Base-by-base conservation (phyloP, 306 rosid genomes). In the Trifolium subterraneum region DNA sequence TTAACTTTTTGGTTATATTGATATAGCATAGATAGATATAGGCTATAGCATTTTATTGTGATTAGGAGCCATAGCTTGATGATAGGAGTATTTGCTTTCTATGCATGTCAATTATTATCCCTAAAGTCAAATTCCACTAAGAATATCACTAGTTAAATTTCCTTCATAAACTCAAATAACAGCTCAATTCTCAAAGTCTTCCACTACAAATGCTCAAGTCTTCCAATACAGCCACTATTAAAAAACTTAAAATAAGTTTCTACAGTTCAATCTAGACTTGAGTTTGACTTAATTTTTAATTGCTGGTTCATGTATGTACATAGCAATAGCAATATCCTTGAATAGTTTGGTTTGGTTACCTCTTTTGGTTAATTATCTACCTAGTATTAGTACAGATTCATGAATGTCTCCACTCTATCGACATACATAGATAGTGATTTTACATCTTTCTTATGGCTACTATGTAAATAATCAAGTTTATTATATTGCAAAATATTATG, bases 81-180 rank as follows among this genome's bases (percentile, higher is more conserved):
- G 69, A 64, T 31, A 22, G 25, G 25, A 22, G 25, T 22, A 47
- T 48, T 35, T 47, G 42, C 42, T 75, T 69, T 59, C 3, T 18
- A 33, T 50, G 36, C 68, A 64, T 48, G 64, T 58, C 51, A 58
- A 4, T 75, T 66, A 44, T 44, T 4, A 64, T 59, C 65, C 61
- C 67, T 14, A 65, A 47, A 79, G 82, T 80, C 82, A 80, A 75
- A 72, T 76, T 61, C 78, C 77, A 60, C 76, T 35, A 39, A 71
- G 73, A 73, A 76, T 70, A 68, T 62, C 78, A 76, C 77, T 76
- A 19, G 19, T 64, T 64, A 79, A 5, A 70, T 15, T 45, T 58
- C 75, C 25, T 44, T 66, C 42, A 50, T 13, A 35, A n/a, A 50
- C 33, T 60, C 71, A 50, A 75, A 18, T 70, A 61, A 16, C 56